Evolutionary conservation across 768 basidiomycete species (phyloP).

Genomic region (Boletus reticuloceps): DNA sequence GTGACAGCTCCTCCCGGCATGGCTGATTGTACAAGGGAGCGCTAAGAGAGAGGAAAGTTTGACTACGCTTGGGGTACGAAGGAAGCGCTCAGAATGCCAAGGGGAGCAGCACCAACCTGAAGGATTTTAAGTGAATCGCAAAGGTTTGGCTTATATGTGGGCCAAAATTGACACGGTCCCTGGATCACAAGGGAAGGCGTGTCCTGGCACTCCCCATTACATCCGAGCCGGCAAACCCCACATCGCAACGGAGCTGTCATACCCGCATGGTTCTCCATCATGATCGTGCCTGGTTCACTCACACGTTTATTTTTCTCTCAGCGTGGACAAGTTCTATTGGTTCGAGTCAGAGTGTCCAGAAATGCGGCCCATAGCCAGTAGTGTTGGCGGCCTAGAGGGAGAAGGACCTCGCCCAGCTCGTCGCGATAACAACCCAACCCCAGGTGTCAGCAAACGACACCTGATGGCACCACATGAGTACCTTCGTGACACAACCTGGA

Average conservation of each 20-base stretch:
- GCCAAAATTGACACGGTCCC: constrained; percentile 2
- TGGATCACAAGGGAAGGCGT: constrained; percentile 1
- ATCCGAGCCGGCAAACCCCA: constrained; percentile 11
- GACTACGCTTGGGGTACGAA: background rate
- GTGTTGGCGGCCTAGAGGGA: too few relatives aligned
- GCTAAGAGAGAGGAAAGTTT: background rate
- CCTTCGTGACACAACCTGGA: background rate
- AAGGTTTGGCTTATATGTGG: background rate
- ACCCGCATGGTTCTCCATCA: constrained; percentile 14
- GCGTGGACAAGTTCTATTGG: too few relatives aligned
- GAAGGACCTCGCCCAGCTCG: too few relatives aligned
- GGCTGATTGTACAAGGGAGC: background rate
- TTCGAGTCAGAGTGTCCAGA: too few relatives aligned
- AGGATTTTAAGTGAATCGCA: constrained; percentile 2
- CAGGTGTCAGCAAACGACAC: background rate
- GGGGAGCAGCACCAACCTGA: background rate
- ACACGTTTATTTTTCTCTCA: background rate
- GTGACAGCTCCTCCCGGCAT: constrained; percentile 18
- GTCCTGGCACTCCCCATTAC: background rate
- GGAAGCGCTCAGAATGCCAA: constrained; percentile 2
- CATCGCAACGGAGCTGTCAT: constrained; percentile 23
- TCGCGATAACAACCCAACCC: too few relatives aligned
- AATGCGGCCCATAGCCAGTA: too few relatives aligned
- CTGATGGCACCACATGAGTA: background rate
- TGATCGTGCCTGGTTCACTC: constrained; percentile 4